Conservation (phyloP, 345 rosid species). For the Triadica sebifera region DNA sequence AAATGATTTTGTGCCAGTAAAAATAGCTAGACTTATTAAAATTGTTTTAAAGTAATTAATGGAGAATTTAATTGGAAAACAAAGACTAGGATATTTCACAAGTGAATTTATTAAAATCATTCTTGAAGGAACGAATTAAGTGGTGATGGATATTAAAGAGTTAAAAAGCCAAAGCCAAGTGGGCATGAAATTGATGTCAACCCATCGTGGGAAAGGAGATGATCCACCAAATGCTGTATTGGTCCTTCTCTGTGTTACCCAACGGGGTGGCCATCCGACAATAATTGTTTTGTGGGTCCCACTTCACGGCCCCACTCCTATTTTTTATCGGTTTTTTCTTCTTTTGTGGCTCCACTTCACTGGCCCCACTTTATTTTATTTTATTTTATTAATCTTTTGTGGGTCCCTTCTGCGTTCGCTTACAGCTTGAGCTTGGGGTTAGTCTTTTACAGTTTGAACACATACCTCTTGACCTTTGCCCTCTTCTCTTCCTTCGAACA, state of each 20-base stretch:
- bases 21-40: too few relatives aligned
- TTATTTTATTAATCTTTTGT: too few relatives aligned
- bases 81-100: too few relatives aligned
- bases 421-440: neutral
- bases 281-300: slow-evolving; percentile 21
- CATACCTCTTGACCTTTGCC: neutral
- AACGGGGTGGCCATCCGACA: slow-evolving; percentile 79
- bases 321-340: neutral
- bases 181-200: slow-evolving; percentile 46
- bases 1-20: too few relatives aligned
- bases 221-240: slow-evolving; percentile 24
- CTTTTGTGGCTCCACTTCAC: too few relatives aligned
- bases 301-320: neutral
- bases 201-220: slow-evolving; percentile 19
- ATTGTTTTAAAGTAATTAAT: too few relatives aligned
- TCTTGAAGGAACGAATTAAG: too few relatives aligned
- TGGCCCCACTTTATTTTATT: too few relatives aligned
- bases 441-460: slow-evolving; percentile 5
- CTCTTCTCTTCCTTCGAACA: neutral
- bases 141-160: too few relatives aligned
- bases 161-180: slow-evolving; percentile 14
- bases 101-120: too few relatives aligned
- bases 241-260: slow-evolving; percentile 61
- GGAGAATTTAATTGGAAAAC: too few relatives aligned
- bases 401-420: slow-evolving; percentile 30